A percentile compares a stretch with the other conserved stretches of the same genome.
Conservation (phyloP, 129 eudicot genomes). For the Flaveria robusta region DNA sequence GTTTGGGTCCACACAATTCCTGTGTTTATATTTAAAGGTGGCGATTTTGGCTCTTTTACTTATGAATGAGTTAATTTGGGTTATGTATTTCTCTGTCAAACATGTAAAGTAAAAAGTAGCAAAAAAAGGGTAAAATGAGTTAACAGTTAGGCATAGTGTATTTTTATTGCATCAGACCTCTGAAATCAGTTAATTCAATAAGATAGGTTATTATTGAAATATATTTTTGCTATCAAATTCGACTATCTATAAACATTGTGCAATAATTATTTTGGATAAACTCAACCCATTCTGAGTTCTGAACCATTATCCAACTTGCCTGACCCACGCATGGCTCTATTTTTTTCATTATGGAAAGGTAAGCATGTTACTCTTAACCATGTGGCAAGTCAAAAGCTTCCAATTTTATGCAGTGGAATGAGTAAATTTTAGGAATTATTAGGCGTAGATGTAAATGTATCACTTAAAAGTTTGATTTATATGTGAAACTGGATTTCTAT, state of each 20-base stretch:
- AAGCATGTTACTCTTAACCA: conserved; percentile 12
- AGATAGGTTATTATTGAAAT: background rate
- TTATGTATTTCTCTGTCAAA: background rate
- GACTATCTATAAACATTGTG: background rate
- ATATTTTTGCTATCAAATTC: background rate
- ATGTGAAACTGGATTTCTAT: background rate
- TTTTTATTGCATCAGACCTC: background rate
- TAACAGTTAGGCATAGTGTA: background rate
- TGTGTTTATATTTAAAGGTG: background rate
- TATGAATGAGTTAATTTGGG: background rate
- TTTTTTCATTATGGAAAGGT: background rate
- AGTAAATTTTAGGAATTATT: conserved; percentile 4
- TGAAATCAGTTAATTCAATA: background rate
- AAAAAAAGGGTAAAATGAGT: background rate
- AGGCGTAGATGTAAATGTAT: background rate
- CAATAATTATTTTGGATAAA: background rate
- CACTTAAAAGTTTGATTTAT: background rate
- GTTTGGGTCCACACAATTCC: conserved; percentile 11
- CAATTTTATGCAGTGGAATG: background rate
- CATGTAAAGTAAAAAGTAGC: background rate
- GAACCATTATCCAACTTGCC: background rate
- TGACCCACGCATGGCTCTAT: background rate
- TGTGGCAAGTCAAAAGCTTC: conserved; percentile 1
- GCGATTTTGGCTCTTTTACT: background rate
- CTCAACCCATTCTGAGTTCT: background rate